These are phyloP conservation scores for Tillandsia leiboldiana DNA, from an alignment of 176 grass and related monocot genomes.

Conservation along the genomic window DNA sequence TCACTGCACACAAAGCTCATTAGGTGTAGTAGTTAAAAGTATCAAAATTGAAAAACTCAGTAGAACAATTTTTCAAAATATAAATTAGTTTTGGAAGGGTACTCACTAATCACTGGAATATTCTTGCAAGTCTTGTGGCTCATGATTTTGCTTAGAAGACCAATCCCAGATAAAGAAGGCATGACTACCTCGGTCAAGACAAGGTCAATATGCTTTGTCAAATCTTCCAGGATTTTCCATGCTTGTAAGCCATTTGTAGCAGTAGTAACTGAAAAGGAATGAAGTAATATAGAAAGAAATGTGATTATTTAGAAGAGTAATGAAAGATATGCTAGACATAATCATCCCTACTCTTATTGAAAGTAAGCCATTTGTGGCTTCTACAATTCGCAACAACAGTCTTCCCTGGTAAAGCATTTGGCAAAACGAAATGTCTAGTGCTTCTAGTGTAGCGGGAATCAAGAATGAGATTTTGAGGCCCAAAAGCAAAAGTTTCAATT, in stretches of 20 bases:
- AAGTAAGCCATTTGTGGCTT: too few relatives aligned
- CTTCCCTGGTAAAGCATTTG: too few relatives aligned
- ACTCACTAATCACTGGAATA: conserved; percentile 89
- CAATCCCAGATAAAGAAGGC: conserved; percentile 82
- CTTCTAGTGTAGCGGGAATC: too few relatives aligned
- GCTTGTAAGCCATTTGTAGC: conserved; percentile 82
- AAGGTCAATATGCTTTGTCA: conserved; percentile 61
- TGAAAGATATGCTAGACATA: too few relatives aligned
- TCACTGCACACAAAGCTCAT: conserved; percentile 46
- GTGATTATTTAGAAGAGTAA: too few relatives aligned
- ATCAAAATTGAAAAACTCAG: background rate
- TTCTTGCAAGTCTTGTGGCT: conserved; percentile 70
- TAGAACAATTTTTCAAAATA: background rate
- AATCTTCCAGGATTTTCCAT: conserved; percentile 66
- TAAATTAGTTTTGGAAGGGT: background rate
- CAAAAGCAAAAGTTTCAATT: too few relatives aligned
- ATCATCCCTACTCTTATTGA: too few relatives aligned
- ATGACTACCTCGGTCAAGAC: conserved; percentile 88
- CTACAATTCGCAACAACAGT: too few relatives aligned
- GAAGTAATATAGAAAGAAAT: background rate
- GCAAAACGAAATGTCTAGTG: too few relatives aligned
- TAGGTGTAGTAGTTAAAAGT: background rate
- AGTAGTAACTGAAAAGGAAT: conserved; percentile 34
- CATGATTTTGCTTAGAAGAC: conserved; percentile 71
- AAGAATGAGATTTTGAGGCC: too few relatives aligned